Base-by-base conservation (phyloP, 2,329 filamentous ascomycete species). In the Hypocreales sp. region DNA sequence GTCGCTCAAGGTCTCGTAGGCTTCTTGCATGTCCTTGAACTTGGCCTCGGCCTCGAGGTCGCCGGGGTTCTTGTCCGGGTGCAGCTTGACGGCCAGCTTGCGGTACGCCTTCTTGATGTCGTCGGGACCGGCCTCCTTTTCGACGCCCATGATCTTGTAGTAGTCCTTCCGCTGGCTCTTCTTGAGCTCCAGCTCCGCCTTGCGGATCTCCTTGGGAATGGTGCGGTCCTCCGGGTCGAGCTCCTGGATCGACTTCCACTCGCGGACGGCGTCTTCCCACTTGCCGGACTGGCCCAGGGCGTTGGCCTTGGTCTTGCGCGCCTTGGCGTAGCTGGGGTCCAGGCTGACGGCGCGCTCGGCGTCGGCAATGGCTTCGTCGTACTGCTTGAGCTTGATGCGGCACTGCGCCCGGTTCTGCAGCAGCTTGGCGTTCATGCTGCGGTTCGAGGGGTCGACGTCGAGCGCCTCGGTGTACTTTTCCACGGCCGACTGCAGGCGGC, bases 11-110 rank as follows among this genome's bases (percentile, higher is more conserved):
- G 79, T 92, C 58, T 98, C 90, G 50, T 98, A 93, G 22, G 87
- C 87, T 61, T 98, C 90, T 44, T 84, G 81, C 50, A 94, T 80
- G 50, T 98, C 90, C 69, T 98, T 95, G 69, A 98, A 98, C 46
- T 81, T 76, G 41, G 82, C 79, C 44, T 84, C 87, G 35, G 90
- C 90, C 27, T 72, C 65, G 32, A 74, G 68, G 42, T 94, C 81
- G 35, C 79, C 81, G 1, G 79, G 82, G 57, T 95, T 98, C 72
- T 98, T 98, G 60, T 98, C 90, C 3, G 90, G 90, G 53, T 98
- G 90, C 50, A 93, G 80, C 38, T 86, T 65, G 40, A 98, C 87
- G 31, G 90, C 90, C 47, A 93, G 67, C 56, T 90, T 93, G 39
- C 87, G 75, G 61, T 98, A 98, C 2, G 87, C 90, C 60, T 86